A percentile compares a stretch with the other conserved stretches of the same genome.
Evolutionary conservation across 2,329 filamentous ascomycete species (phyloP).

Genomic region (Parastagonospora avenae): DNA sequence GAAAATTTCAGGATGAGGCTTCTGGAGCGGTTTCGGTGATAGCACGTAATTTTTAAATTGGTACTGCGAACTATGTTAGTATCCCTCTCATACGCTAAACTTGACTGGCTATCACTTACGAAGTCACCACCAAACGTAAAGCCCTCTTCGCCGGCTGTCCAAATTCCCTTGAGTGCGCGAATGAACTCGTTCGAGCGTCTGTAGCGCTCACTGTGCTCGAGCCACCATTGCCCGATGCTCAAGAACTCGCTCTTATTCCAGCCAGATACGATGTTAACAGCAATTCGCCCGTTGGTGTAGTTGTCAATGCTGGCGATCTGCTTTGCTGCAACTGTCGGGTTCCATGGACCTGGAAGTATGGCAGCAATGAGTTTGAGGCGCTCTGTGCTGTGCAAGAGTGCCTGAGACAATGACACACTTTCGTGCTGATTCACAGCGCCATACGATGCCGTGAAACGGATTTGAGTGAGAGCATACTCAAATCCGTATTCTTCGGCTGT

Average conservation of each 20-base stretch:
- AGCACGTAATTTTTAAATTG: conserved; percentile 58
- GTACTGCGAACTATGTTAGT: conserved; percentile 33
- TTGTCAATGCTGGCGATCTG: conserved; percentile 60
- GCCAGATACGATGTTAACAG: conserved; percentile 59
- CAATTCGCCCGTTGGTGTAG: conserved; percentile 57
- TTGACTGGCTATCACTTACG: neutral
- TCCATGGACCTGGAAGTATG: conserved; percentile 48
- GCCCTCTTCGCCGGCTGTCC: conserved; percentile 52
- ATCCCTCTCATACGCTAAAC: no score
- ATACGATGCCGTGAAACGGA: conserved; percentile 60
- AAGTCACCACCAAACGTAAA: conserved; percentile 60
- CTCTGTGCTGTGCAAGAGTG: conserved; percentile 54
- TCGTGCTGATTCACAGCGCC: conserved; percentile 57
- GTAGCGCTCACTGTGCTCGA: conserved; percentile 60
- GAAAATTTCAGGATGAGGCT: conserved; percentile 59
- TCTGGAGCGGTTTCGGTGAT: conserved; percentile 56
- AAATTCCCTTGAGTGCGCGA: conserved; percentile 57
- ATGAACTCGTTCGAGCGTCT: conserved; percentile 58
- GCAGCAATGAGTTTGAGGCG: conserved; percentile 59
- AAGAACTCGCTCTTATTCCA: conserved; percentile 61
- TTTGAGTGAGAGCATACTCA: conserved; percentile 59
- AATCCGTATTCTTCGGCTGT: conserved; percentile 57
- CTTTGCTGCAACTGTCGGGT: conserved; percentile 58
- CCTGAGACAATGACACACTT: conserved; percentile 58
- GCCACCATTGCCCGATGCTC: conserved; percentile 59